Base-by-base conservation (phyloP, 805 yeast genomes). In the Candida stauntonica region DNA sequence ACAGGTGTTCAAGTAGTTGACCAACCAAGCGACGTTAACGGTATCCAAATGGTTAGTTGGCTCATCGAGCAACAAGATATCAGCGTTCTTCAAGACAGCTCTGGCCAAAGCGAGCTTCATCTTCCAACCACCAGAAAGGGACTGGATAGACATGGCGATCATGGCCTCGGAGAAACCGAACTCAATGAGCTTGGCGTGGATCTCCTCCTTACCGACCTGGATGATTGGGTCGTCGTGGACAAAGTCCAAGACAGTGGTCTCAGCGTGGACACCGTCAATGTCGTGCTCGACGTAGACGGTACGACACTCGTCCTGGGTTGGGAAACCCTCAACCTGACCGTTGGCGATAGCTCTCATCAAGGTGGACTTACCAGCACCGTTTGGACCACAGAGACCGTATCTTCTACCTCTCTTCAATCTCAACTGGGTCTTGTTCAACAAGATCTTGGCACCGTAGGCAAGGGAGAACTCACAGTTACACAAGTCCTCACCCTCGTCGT, bases 381-480 rank as follows among this genome's bases (percentile, higher is more conserved):
- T 89, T 67, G 98, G 97, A 75, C 98, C 98, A 77, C 93, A 84
- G 61, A 83, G 75, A 91, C 99, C 99, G 72, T 93, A 93, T 78
- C 99, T 86, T 77, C 97, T 89, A 75, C 85, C 93, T 79, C 96
- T 83, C 88, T 87, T 88, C 68, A 93, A 84, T 76, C 99, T 88
- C 69, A 93, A 81, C 77, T 91, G 97, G 58, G 99, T 93, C 75
- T 93, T 91, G 91, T 93, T 93, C 73, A 93, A 87, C 76, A 93
- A 80, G 79, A 93, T 93, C 86, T 93, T 93, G 64, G 99, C 99
- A 91, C 99, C 99, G 73, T 93, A 93, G 70, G 99, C 99, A 64
- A 93, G 80, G 47, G 99, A 93, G 89, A 93, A 93, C 82, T 93
- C 99, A 85, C 98, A 91, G 95, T 93, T 93, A 83, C 99, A 93